phyloP scores from a whole-genome alignment of 345 rosid genomes.

The Isatis tinctoria region DNA sequence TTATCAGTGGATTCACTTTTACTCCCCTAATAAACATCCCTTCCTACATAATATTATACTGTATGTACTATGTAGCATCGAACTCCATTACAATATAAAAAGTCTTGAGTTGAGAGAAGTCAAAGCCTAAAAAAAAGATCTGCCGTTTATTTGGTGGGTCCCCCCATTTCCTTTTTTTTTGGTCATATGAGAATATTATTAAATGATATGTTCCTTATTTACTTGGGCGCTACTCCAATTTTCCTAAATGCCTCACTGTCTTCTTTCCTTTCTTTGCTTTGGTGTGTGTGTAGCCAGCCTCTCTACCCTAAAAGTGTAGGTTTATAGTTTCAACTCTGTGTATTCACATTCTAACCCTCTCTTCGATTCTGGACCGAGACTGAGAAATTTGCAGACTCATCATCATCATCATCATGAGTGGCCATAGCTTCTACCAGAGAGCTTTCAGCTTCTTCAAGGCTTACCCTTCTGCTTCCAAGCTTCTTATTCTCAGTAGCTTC shows the following conservation, averaged over 20 bases:
- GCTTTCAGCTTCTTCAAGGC: slow-evolving; percentile 39
- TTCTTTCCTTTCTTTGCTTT: neutral
- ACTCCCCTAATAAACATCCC: too few species aligned
- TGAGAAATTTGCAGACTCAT: neutral
- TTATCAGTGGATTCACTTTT: too few species aligned
- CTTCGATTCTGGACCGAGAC: neutral
- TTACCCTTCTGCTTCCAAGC: slow-evolving; percentile 45
- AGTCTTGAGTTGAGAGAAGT: neutral
- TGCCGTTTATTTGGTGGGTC: neutral
- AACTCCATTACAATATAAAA: too few species aligned
- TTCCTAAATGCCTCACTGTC: slow-evolving; percentile 17
- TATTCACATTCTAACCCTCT: slow-evolving; percentile 21
- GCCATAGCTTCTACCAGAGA: slow-evolving; percentile 37
- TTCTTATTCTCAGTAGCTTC: slow-evolving; percentile 47
- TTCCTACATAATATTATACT: too few species aligned
- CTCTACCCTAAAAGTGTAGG: slow-evolving; percentile 18
- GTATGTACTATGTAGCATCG: too few species aligned
- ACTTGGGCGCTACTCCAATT: slow-evolving; percentile 33
- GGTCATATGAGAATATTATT: neutral
- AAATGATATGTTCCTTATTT: slow-evolving; percentile 10
- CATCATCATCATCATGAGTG: slow-evolving; percentile 30
- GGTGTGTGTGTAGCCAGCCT: neutral
- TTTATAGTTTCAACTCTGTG: slow-evolving; percentile 5
- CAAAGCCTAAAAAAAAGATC: neutral
- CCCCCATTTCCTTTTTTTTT: neutral